Base-by-base conservation (phyloP, 1,284 basidiomycete genomes). In the Takashimella koratensis region DNA sequence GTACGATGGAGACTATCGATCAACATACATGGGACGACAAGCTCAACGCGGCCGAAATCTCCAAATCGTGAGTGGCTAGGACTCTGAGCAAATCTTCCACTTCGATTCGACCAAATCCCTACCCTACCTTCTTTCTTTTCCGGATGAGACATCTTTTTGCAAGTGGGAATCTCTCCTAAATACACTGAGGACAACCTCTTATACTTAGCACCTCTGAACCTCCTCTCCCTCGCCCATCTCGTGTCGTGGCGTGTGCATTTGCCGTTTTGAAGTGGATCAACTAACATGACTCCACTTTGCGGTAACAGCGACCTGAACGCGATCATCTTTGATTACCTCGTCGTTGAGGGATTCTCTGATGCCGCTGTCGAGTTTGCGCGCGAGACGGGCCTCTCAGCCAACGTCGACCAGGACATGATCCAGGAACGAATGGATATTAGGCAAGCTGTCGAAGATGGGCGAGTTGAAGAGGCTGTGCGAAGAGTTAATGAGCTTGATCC, bases 241-340 rank as follows among this genome's bases (percentile, higher is more conserved):
- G n/a, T n/a, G n/a, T n/a, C n/a, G n/a, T n/a, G n/a, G n/a, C n/a
- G n/a, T n/a, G n/a, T n/a, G n/a, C n/a, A n/a, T n/a, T n/a, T n/a
- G n/a, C n/a, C n/a, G n/a, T n/a, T n/a, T n/a, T n/a, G n/a, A n/a
- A n/a, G n/a, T n/a, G n/a, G n/a, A n/a, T n/a, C n/a, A n/a, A n/a
- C n/a, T n/a, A n/a, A n/a, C n/a, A n/a, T n/a, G n/a, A n/a, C n/a
- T n/a, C n/a, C n/a, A n/a, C n/a, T n/a, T n/a, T n/a, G n/a, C n/a
- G n/a, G n/a, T n/a, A n/a, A 53, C 61, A 88, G 95, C 76, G 94
- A 98, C 74, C 79, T 98, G 57, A 96, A 98, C 74, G 83, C 87
- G 4, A 83, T 98, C n/a, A 85, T 98, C 45, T 94, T 97, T 86
- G 92, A 99, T 75, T 98, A 97, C 75, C 86, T 98, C 54, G 88